Evolutionary conservation across 1,284 basidiomycete genomes (phyloP).

Genomic region (Mycena sp.): DNA sequence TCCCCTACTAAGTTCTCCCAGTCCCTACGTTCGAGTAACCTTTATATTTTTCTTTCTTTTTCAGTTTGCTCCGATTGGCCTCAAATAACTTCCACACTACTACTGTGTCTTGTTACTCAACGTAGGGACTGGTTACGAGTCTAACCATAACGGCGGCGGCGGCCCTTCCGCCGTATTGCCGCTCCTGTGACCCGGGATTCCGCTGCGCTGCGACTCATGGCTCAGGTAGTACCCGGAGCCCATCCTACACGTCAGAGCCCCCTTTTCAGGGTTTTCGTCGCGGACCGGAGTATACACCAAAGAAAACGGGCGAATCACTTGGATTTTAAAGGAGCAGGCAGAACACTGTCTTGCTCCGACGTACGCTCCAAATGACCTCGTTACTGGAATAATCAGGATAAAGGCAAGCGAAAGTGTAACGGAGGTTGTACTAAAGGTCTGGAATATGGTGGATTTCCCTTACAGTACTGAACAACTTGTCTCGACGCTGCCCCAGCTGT

Average conservation of each 20-base stretch:
- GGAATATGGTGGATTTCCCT: not conserved
- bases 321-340: constrained; percentile 16
- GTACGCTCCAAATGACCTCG: constrained; percentile 11
- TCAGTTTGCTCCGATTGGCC: too few relatives aligned
- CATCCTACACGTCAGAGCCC: constrained; percentile 13
- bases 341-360: not conserved
- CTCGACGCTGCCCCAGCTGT: not conserved
- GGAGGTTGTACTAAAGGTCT: constrained; percentile 22
- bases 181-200: not conserved
- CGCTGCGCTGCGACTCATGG: not conserved
- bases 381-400: constrained; percentile 12
- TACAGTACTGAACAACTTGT: not conserved
- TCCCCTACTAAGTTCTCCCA: too few relatives aligned
- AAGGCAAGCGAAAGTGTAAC: constrained; percentile 17
- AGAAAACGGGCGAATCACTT: constrained; percentile 9
- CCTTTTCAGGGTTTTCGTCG: not conserved
- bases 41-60: too few relatives aligned
- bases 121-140: too few relatives aligned
- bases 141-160: too few relatives aligned
- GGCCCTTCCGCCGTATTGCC: constrained; percentile 14
- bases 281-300: constrained; percentile 8
- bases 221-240: not conserved
- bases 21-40: too few relatives aligned
- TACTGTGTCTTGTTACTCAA: too few relatives aligned
- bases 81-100: too few relatives aligned